Conservation (phyloP, 371 early-diverging fungal genomes). For the Phascolomyces articulosus region DNA sequence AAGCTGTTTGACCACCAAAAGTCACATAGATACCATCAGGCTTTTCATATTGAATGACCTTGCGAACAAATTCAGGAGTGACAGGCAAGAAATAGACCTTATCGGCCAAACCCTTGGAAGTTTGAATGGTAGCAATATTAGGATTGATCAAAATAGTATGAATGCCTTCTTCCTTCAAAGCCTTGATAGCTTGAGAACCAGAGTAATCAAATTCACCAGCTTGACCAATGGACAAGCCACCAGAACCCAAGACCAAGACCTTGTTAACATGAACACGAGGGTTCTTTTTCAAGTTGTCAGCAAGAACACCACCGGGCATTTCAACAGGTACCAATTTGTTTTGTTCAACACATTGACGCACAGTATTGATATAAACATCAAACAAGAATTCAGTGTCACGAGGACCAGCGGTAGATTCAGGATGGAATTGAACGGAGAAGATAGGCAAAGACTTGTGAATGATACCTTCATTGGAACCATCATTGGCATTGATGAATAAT, state of each 20-base stretch:
- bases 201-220: constrained; percentile 98
- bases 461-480: constrained; percentile 97
- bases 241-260: constrained; percentile 92
- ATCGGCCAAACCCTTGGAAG: constrained; percentile 91
- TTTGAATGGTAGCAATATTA: constrained; percentile 97
- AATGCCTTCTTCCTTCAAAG: constrained; percentile 87
- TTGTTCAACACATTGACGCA: constrained; percentile 71
- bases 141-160: constrained; percentile 93
- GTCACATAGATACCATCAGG: constrained; percentile 95
- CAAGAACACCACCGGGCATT: constrained; percentile 69
- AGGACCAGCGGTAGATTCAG: constrained; percentile 97
- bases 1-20: constrained; percentile 95
- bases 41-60: constrained; percentile 86
- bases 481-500: constrained; percentile 97
- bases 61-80: constrained; percentile 87
- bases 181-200: constrained; percentile 96
- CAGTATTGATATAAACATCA: constrained; percentile 85
- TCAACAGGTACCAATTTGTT: constrained; percentile 75
- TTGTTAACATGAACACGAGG: constrained; percentile 74
- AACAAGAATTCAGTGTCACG: constrained; percentile 96
- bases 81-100: constrained; percentile 94
- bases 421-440: constrained; percentile 98
- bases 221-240: constrained; percentile 95
- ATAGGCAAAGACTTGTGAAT: constrained; percentile 86
- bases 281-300: constrained; percentile 53